Conservation (phyloP, 139 green algal genomes). For the Diplosphaera chodatii region DNA sequence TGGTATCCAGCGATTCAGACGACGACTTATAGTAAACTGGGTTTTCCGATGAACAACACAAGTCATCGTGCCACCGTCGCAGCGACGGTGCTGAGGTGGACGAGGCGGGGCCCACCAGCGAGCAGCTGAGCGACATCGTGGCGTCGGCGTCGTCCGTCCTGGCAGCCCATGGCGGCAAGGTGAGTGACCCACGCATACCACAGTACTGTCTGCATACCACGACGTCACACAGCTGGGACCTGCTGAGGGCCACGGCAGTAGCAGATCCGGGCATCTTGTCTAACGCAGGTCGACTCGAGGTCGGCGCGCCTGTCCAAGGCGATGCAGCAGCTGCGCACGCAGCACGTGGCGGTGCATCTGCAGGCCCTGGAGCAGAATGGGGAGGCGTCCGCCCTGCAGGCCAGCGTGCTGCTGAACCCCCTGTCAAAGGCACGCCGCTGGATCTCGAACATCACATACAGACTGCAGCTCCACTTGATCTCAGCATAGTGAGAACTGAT, state of each 20-base stretch:
- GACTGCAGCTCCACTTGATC: too few species aligned
- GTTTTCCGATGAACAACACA: too few species aligned
- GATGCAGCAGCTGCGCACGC: background rate
- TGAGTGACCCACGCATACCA: background rate
- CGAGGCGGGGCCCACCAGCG: slow-evolving; percentile 15
- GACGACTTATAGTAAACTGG: too few species aligned
- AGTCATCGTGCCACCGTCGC: too few species aligned
- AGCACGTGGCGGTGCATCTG: background rate
- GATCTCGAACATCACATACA: too few species aligned
- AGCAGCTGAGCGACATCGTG: slow-evolving; percentile 28
- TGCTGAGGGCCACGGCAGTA: too few species aligned
- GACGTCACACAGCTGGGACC: too few species aligned
- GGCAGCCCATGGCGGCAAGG: slow-evolving; percentile 12
- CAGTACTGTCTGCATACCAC: too few species aligned
- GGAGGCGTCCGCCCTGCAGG: slow-evolving; percentile 19
- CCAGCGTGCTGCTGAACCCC: slow-evolving; percentile 64
- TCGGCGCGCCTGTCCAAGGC: slow-evolving; percentile 1
- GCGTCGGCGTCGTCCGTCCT: slow-evolving; percentile 23
- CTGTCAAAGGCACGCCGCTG: slow-evolving; percentile 27
- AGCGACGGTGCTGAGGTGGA: background rate
- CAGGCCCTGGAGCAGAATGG: background rate
- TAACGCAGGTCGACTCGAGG: slow-evolving; percentile 3
- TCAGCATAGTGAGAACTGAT: too few species aligned
- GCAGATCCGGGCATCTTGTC: too few species aligned
- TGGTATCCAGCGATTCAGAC: too few species aligned